A percentile compares a stretch with the other conserved stretches of the same genome.
Conservation (phyloP, 495 filamentous ascomycete genomes). For the Xylaria grammica region DNA sequence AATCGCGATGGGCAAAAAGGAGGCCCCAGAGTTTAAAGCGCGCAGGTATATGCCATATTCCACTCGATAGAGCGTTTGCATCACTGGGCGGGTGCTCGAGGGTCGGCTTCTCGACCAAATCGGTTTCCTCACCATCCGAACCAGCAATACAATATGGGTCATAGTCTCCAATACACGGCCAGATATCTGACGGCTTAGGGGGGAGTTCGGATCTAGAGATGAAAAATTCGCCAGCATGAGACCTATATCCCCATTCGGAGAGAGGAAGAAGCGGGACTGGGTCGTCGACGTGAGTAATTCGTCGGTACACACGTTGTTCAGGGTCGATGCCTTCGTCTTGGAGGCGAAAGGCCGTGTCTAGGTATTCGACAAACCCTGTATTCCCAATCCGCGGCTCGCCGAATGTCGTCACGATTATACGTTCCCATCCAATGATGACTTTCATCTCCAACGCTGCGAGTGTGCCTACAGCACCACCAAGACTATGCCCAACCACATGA, state of each 20-base stretch:
- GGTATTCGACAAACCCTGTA: constrained; percentile 65
- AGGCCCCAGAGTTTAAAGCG: constrained; percentile 82
- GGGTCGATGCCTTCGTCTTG: constrained; percentile 27
- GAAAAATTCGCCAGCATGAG: constrained; percentile 86
- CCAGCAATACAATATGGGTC: constrained; percentile 75
- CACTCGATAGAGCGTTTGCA: constrained; percentile 14
- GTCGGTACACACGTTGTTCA: constrained; percentile 61
- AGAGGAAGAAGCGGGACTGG: constrained; percentile 89
- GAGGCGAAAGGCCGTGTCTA: constrained; percentile 69
- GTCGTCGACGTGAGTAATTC: constrained; percentile 85
- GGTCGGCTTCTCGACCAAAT: constrained; percentile 22
- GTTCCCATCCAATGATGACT: constrained; percentile 61
- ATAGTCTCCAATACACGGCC: constrained; percentile 69
- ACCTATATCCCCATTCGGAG: constrained; percentile 81
- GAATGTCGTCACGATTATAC: constrained; percentile 80
- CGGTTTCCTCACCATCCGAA: constrained; percentile 43
- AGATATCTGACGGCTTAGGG: constrained; percentile 69
- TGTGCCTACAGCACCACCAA: constrained; percentile 90
- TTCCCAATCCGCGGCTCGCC: constrained; percentile 91
- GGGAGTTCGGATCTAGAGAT: constrained; percentile 74
- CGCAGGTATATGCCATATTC: constrained; percentile 56
- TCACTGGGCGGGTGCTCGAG: constrained; percentile 31
- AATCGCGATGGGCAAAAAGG: constrained; percentile 94
- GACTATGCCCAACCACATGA: constrained; percentile 84
- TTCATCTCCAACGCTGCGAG: constrained; percentile 78